Conservation (phyloP, 1,284 basidiomycete genomes). For the Phylloboletellus chloephorus region DNA sequence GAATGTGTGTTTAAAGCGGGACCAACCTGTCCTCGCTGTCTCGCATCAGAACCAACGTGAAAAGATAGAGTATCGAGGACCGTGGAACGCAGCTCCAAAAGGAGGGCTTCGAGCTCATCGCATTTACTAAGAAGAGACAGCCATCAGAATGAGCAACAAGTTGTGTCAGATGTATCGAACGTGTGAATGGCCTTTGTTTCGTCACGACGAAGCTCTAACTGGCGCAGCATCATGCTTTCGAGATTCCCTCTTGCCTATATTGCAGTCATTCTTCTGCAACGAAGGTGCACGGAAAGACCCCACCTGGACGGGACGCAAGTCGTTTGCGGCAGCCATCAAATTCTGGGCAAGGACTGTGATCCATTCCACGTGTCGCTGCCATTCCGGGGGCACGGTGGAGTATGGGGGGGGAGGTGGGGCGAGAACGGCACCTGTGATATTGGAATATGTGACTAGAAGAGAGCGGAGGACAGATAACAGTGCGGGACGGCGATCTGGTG, state of each 20-base stretch:
- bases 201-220: constrained; percentile 61
- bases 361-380: constrained; percentile 70
- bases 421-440: constrained; percentile 56
- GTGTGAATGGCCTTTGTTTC: constrained; percentile 61
- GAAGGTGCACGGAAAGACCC: constrained; percentile 10
- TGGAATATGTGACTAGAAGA: constrained; percentile 65
- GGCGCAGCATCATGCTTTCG: constrained; percentile 70
- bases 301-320: constrained; percentile 75
- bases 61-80: constrained; percentile 15
- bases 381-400: constrained; percentile 52
- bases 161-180: constrained; percentile 36
- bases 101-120: constrained; percentile 56
- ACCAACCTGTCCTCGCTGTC: constrained; percentile 18
- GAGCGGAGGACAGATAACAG: constrained; percentile 61
- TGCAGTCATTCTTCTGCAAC: constrained; percentile 3
- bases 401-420: constrained; percentile 52
- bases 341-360: constrained; percentile 71
- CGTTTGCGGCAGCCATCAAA: constrained; percentile 76
- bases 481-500: constrained; percentile 65
- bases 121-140: constrained; percentile 48
- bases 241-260: constrained; percentile 62
- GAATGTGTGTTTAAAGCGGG: not conserved
- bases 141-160: constrained; percentile 7
- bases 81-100: constrained; percentile 46
- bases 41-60: constrained; percentile 1